Evolutionary conservation across 371 early-diverging fungal genomes (phyloP).

Genomic region (Lichtheimia corymbifera): DNA sequence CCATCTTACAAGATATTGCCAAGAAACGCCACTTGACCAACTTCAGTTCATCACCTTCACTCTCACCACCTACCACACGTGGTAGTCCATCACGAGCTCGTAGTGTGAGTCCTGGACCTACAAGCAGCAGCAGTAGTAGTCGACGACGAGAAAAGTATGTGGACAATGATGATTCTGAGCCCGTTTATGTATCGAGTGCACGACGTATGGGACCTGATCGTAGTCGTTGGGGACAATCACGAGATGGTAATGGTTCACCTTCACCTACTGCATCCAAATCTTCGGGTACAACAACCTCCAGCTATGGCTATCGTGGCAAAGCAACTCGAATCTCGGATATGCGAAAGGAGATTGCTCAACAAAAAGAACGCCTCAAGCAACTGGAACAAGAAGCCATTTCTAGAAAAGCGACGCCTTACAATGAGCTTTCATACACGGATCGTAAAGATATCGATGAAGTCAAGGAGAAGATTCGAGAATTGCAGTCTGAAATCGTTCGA

Average conservation of each 20-base stretch:
- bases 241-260: constrained; percentile 23
- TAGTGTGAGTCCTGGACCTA: constrained; percentile 24
- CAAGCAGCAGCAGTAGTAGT: background rate
- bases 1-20: constrained; percentile 53
- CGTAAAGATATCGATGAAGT: constrained; percentile 24
- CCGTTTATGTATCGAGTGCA: constrained; percentile 65
- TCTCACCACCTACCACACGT: constrained; percentile 14
- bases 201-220: constrained; percentile 57
- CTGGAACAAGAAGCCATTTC: constrained; percentile 29
- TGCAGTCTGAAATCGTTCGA: constrained; percentile 23
- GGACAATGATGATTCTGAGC: constrained; percentile 40
- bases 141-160: constrained; percentile 23
- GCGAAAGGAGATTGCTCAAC: constrained; percentile 58
- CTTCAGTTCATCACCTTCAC: constrained; percentile 38
- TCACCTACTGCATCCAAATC: constrained; percentile 26
- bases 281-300: constrained; percentile 19
- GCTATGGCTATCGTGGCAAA: constrained; percentile 50
- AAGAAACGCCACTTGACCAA: constrained; percentile 39
- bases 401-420: constrained; percentile 27
- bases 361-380: constrained; percentile 36
- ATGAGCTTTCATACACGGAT: constrained; percentile 17
- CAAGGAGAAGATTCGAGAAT: constrained; percentile 19
- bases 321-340: constrained; percentile 55
- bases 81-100: constrained; percentile 17
- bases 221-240: constrained; percentile 44